Conservation (phyloP, 1,284 basidiomycete genomes). For the Testicularia cyperi region DNA sequence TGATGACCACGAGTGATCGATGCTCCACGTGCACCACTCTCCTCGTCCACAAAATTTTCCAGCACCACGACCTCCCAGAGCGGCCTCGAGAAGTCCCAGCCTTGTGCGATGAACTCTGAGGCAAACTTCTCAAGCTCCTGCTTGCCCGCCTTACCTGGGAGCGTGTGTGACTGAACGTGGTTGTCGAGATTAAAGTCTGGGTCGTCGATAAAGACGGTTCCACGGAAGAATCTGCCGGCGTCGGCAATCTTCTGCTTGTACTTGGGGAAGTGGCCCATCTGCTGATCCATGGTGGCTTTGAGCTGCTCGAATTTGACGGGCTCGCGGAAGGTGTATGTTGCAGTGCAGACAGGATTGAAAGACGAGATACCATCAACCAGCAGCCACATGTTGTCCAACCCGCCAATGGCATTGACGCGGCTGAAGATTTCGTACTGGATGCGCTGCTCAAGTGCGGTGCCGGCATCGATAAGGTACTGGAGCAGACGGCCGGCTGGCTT, state of each 20-base stretch:
- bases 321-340: conserved; percentile 45
- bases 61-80: conserved; percentile 49
- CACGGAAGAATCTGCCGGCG: conserved; percentile 42
- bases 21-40: conserved; percentile 28
- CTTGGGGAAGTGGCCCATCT: conserved; percentile 47
- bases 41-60: conserved; percentile 43
- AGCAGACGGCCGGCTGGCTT: conserved; percentile 1
- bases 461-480: conserved; percentile 5
- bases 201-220: conserved; percentile 42
- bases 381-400: conserved; percentile 52
- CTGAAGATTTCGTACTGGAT: conserved; percentile 32
- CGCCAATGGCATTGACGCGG: conserved; percentile 31
- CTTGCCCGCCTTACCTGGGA: conserved; percentile 40
- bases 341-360: conserved; percentile 56
- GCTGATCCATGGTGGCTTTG: conserved; percentile 19
- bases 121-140: conserved; percentile 47
- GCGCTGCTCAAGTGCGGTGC: conserved; percentile 15
- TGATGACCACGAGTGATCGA: conserved; percentile 55
- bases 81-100: conserved; percentile 50
- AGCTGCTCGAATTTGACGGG: conserved; percentile 23
- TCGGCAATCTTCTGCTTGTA: conserved; percentile 48
- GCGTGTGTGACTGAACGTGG: conserved; percentile 24
- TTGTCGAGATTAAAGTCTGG: conserved; percentile 33
- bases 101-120: conserved; percentile 41
- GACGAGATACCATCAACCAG: conserved; percentile 31